These are phyloP conservation scores for Pharus latifolius DNA, from an alignment of 176 grass and related monocot genomes.

Conservation along the genomic window DNA sequence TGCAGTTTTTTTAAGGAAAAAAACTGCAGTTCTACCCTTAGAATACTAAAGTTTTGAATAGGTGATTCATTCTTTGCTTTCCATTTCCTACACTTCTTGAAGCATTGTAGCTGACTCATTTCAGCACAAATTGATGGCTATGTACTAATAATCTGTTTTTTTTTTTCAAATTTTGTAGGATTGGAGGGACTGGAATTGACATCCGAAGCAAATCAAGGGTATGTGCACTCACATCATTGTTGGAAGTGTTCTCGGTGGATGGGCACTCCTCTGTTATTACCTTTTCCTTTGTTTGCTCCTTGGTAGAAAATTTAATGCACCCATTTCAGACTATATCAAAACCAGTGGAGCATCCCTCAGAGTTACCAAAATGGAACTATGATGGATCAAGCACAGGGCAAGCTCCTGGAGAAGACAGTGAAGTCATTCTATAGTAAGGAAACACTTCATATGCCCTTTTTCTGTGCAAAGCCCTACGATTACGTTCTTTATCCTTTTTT, in stretches of 20 bases:
- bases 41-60: too few species aligned
- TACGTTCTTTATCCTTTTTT: neutral
- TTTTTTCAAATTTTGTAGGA: conserved; percentile 36
- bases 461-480: neutral
- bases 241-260: neutral
- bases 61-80: conserved; percentile 7
- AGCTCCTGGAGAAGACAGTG: conserved; percentile 96
- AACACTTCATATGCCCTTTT: neutral
- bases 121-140: neutral
- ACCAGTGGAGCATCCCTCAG: conserved; percentile 82
- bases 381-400: conserved; percentile 99
- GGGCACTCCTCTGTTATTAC: neutral
- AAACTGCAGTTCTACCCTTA: too few species aligned
- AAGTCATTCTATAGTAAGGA: conserved; percentile 98
- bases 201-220: conserved; percentile 99
- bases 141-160: neutral
- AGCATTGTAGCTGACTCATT: too few species aligned
- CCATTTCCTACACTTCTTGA: conserved; percentile 12
- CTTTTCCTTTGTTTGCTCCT: neutral
- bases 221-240: neutral
- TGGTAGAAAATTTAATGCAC: neutral
- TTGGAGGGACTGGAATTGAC: conserved; percentile 94
- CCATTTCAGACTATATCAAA: conserved; percentile 53
- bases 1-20: too few species aligned
- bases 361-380: conserved; percentile 96